Conservation (phyloP, 257 asterid genomes). For the Verbena officinalis region DNA sequence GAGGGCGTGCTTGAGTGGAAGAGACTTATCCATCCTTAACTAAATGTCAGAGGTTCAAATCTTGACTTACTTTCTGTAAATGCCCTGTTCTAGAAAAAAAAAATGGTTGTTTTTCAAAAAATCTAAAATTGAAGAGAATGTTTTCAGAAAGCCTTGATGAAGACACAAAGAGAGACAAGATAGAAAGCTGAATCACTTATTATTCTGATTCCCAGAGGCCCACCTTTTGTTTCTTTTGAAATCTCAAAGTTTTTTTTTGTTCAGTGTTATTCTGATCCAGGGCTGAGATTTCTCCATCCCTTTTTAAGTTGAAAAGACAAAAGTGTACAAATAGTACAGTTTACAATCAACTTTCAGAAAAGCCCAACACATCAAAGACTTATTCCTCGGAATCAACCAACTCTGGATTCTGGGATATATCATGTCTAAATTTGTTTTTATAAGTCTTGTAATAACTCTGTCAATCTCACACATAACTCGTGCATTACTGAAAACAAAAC, state of each 20-base stretch:
- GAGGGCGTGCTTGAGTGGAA: too few relatives aligned
- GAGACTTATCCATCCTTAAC: too few relatives aligned
- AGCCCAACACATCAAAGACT: background rate
- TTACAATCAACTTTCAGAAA: background rate
- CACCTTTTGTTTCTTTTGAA: background rate
- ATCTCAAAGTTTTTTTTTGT: slow-evolving; percentile 10
- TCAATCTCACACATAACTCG: background rate
- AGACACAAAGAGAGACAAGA: slow-evolving; percentile 1
- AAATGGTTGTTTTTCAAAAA: too few relatives aligned
- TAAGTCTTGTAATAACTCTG: background rate
- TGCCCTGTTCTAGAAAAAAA: too few relatives aligned
- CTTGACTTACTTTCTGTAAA: too few relatives aligned
- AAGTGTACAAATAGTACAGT: slow-evolving; percentile 5
- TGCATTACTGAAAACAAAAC: background rate
- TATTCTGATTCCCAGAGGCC: slow-evolving; percentile 27
- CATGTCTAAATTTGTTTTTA: background rate
- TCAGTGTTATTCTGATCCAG: background rate
- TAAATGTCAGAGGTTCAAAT: too few relatives aligned
- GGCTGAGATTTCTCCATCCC: slow-evolving; percentile 18
- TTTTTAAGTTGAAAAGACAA: slow-evolving; percentile 3
- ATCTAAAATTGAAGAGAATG: slow-evolving; percentile 16
- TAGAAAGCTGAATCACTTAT: slow-evolving; percentile 21
- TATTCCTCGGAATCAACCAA: slow-evolving; percentile 23
- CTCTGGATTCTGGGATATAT: background rate
- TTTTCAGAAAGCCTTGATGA: slow-evolving; percentile 16